Evolutionary conservation across 345 rosid genomes (phyloP).

Genomic region (Citrus sinensis): DNA sequence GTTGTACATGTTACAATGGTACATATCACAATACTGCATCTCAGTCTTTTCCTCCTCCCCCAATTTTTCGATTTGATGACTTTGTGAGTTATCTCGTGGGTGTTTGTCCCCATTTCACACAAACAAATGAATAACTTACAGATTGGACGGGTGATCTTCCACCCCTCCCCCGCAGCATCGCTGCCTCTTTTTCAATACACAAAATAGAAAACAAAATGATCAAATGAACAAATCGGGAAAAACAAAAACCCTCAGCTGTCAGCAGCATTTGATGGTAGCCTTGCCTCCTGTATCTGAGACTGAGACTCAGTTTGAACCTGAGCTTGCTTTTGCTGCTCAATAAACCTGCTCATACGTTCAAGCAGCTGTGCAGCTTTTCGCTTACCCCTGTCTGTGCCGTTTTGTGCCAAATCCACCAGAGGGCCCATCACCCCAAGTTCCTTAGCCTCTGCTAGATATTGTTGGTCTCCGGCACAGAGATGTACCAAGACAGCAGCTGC

Average conservation of each 20-base stretch:
- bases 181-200: slow-evolving; percentile 14
- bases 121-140: slow-evolving; percentile 39
- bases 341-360: slow-evolving; percentile 66
- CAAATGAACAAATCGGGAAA: slow-evolving; percentile 9
- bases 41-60: slow-evolving; percentile 8
- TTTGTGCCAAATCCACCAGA: slow-evolving; percentile 72
- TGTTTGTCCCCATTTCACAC: slow-evolving; percentile 17
- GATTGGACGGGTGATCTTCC: slow-evolving; percentile 50
- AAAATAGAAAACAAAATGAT: slow-evolving; percentile 14
- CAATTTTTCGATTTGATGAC: slow-evolving; percentile 1
- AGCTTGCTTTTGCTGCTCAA: slow-evolving; percentile 71
- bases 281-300: slow-evolving; percentile 38
- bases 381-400: slow-evolving; percentile 92
- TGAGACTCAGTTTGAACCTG: slow-evolving; percentile 37
- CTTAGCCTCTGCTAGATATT: slow-evolving; percentile 65
- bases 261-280: slow-evolving; percentile 25
- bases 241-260: slow-evolving; percentile 36
- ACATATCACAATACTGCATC: slow-evolving; percentile 13
- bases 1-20: slow-evolving; percentile 25
- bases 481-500: slow-evolving; percentile 87
- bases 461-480: slow-evolving; percentile 77
- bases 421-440: slow-evolving; percentile 78
- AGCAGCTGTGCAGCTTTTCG: slow-evolving; percentile 90
- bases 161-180: slow-evolving; percentile 31
- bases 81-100: slow-evolving; percentile 2